Conservation (phyloP, 1,284 basidiomycete genomes). For the Boletus albobrunnescens region DNA sequence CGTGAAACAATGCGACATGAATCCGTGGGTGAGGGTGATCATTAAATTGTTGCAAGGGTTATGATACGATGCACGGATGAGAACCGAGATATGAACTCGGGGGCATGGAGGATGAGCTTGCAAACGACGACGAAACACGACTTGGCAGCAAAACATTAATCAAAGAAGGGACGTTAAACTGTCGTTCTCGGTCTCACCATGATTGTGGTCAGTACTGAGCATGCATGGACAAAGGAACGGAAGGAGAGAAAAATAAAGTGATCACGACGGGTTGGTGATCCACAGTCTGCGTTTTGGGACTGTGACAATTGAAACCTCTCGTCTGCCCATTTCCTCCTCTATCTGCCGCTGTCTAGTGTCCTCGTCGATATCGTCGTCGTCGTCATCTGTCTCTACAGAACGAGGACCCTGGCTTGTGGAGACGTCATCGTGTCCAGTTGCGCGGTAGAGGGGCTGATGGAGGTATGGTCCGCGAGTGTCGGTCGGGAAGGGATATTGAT, state of each 20-base stretch:
- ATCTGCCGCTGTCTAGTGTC: slow-evolving; percentile 66
- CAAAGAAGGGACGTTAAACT: slow-evolving; percentile 10
- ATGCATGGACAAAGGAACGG: slow-evolving; percentile 7
- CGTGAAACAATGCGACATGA: slow-evolving; percentile 32
- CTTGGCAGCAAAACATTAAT: slow-evolving; percentile 17
- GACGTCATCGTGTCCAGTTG: slow-evolving; percentile 46
- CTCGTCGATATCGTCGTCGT: slow-evolving; percentile 71
- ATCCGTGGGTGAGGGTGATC: slow-evolving; percentile 33
- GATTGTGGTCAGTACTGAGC: slow-evolving; percentile 24
- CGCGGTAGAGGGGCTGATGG: slow-evolving; percentile 55
- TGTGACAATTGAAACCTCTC: slow-evolving; percentile 77
- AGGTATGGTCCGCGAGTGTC: slow-evolving; percentile 53
- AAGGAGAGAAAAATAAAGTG: neutral
- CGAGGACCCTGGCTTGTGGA: slow-evolving; percentile 39
- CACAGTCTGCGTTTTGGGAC: slow-evolving; percentile 70
- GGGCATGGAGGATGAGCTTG: slow-evolving; percentile 1
- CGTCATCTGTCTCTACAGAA: slow-evolving; percentile 49
- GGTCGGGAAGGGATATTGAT: slow-evolving; percentile 46
- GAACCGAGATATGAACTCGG: slow-evolving; percentile 1
- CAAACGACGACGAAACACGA: slow-evolving; percentile 13
- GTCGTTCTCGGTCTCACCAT: slow-evolving; percentile 13
- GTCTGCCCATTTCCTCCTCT: slow-evolving; percentile 72
- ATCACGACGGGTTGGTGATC: slow-evolving; percentile 60
- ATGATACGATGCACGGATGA: slow-evolving; percentile 26
- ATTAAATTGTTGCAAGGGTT: slow-evolving; percentile 25